A percentile compares a stretch with the other conserved stretches of the same genome.
phyloP scores from a whole-genome alignment of 2,329 filamentous ascomycete species.

The Colletotrichum cereale region DNA sequence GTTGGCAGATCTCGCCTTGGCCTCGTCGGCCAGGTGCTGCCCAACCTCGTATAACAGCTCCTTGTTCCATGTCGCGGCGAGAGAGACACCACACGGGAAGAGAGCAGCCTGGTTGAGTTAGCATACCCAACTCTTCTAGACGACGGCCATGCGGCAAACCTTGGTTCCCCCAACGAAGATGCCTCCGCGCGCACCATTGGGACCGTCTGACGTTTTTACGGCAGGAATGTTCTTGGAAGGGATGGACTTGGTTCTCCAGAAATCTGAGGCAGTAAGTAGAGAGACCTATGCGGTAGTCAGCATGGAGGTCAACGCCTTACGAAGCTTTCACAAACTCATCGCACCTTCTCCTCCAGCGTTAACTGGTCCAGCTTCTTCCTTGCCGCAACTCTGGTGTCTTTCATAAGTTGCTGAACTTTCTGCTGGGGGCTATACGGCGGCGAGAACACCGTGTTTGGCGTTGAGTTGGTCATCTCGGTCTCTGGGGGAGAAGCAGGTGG shows the following conservation, averaged over 20 bases:
- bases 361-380: conserved; percentile 65
- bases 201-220: conserved; percentile 76
- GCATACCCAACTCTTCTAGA: neutral
- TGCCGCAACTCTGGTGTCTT: conserved; percentile 56
- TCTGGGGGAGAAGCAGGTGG: conserved; percentile 38
- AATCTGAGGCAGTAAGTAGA: conserved; percentile 72
- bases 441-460: conserved; percentile 64
- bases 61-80: conserved; percentile 84
- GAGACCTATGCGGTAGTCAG: conserved; percentile 59
- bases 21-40: conserved; percentile 77
- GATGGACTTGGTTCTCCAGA: conserved; percentile 77
- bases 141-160: conserved; percentile 50
- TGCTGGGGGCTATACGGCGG: conserved; percentile 58
- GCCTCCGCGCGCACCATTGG: conserved; percentile 77
- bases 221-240: conserved; percentile 73
- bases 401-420: conserved; percentile 49
- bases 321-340: neutral
- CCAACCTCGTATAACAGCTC: conserved; percentile 78
- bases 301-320: neutral
- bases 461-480: conserved; percentile 53
- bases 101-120: conserved; percentile 70
- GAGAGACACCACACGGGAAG: conserved; percentile 82
- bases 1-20: conserved; percentile 79
- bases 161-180: conserved; percentile 77
- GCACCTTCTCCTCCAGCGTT: conserved; percentile 70